Evolutionary conservation across 73 alveolate genomes (phyloP), one percentile per base, ranked within the genome.

Genomic region (Paramecium caudatum): DNA sequence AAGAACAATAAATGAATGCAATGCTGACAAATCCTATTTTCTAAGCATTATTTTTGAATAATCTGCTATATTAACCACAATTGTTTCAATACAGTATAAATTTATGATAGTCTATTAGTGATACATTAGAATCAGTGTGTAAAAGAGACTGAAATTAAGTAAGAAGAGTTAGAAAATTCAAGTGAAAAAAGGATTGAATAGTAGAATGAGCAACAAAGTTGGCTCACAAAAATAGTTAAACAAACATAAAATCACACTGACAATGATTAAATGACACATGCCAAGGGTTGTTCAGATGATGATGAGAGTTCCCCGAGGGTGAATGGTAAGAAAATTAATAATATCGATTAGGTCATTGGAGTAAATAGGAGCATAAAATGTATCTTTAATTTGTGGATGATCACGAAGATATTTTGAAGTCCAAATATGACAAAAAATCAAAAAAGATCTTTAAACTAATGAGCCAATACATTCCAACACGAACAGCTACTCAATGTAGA

Each of bases 401-500:
- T 16, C 39, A 74, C 5, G 47, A 74, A 19, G 88, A 41, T 41
- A 74, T 74, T 17, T 23, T 74, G 43, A 41, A 34, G 32, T 74
- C 88, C 32, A 74, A 74, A 74, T 74, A 74, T 37, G 70, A 74
- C 32, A 74, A 74, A 43, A 74, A 74, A 39, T 74, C 88, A 9
- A 74, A 74, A 25, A 74, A 74, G 32, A 43, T 74, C 43, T 74
- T 74, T 37, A 74, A 74, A 74, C 4, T 74, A 27, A 74, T 74
- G 88, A 74, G 88, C 12, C 47, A 74, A 43, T 74, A 10, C 39
- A 74, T 74, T 19, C n/a, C 3, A 9, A 74, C 88, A 41, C 17
- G 88, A 39, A 74, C 88, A 74, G 88, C 88, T n/a, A 74, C 88
- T 19, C 43, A 74, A 74, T 74, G 88, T 19, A 74, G 88, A 74